Conservation (phyloP, 148 eudicot genomes). For the Fagopyrum homotropicum region DNA sequence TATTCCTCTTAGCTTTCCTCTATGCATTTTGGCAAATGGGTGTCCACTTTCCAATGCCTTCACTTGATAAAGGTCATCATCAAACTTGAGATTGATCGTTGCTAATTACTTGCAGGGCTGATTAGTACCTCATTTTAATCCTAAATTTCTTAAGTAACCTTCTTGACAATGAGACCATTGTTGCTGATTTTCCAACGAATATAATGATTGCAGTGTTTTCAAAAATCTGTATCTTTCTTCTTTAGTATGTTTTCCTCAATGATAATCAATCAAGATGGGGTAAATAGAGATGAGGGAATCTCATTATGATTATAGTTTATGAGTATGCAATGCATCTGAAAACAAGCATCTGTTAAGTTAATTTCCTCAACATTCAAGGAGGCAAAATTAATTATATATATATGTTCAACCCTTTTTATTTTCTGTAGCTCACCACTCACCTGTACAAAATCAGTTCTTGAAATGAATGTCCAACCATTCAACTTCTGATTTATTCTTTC, state of each 20-base stretch:
- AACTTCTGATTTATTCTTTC: slow-evolving; percentile 17
- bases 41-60: slow-evolving; percentile 99
- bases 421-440: not conserved
- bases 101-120: not conserved
- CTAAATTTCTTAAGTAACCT: not conserved
- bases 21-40: slow-evolving; percentile 99
- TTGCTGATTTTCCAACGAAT: not conserved
- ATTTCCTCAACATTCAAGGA: not conserved
- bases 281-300: not conserved
- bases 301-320: not conserved
- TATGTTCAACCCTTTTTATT: not conserved
- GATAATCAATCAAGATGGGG: not conserved
- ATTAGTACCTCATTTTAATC: not conserved
- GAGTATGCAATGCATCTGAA: not conserved
- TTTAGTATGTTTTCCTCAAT: not conserved
- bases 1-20: slow-evolving; percentile 75
- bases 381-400: not conserved
- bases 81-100: slow-evolving; percentile 12
- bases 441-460: not conserved
- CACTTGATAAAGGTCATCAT: slow-evolving; percentile 79
- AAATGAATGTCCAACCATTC: not conserved
- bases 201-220: not conserved
- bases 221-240: not conserved
- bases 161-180: not conserved
- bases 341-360: not conserved